Evolutionary conservation across 2,329 filamentous ascomycete genomes (phyloP).

Genomic region (Graphilbum sp.): DNA sequence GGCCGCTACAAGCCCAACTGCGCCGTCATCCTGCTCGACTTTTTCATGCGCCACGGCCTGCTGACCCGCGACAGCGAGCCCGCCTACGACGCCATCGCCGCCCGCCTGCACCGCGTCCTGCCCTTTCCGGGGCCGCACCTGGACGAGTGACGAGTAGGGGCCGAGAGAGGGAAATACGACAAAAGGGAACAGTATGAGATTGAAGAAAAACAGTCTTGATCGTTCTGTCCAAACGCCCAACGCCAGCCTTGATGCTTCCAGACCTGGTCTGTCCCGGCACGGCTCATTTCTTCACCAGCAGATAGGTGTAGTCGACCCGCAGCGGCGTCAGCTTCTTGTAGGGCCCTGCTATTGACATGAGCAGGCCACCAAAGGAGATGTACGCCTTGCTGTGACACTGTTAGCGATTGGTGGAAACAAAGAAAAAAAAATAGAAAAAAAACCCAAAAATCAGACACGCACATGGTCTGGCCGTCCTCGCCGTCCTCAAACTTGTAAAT

Average conservation of each 20-base stretch:
- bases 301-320: conserved; percentile 84
- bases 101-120: conserved; percentile 59
- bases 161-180: background rate
- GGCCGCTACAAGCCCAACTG: conserved; percentile 92
- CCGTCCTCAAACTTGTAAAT: conserved; percentile 79
- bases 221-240: no score
- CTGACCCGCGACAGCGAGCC: conserved; percentile 65
- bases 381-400: conserved; percentile 59
- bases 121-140: conserved; percentile 60
- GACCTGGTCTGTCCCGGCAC: no score
- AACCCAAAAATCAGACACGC: conserved; percentile 20
- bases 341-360: conserved; percentile 83
- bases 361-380: conserved; percentile 79
- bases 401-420: background rate
- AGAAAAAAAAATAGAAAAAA: background rate
- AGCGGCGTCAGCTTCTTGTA: conserved; percentile 90
- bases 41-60: conserved; percentile 74
- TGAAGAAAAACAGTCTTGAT: no score
- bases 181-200: no score
- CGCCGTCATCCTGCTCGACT: conserved; percentile 68
- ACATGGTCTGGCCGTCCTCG: conserved; percentile 71
- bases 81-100: conserved; percentile 59
- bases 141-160: background rate
- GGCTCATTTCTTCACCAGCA: conserved; percentile 70
- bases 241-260: no score